These are phyloP conservation scores for Aspergillus sp. DNA, from an alignment of 2,329 filamentous ascomycete species.

Conservation along the genomic window DNA sequence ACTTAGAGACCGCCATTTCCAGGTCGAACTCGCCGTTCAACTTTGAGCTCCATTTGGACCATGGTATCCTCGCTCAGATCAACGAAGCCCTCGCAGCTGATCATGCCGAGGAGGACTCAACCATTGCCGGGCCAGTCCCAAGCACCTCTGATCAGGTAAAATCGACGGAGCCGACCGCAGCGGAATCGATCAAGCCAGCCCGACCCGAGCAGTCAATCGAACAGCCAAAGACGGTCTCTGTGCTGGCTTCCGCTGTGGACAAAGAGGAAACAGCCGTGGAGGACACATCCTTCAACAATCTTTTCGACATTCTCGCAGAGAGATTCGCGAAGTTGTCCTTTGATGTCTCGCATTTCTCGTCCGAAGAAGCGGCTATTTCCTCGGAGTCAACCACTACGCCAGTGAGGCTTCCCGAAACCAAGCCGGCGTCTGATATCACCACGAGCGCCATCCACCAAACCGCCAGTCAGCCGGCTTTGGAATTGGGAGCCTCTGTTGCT, in stretches of 20 bases:
- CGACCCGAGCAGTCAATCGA: slow-evolving; percentile 8
- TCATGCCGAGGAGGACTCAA: slow-evolving; percentile 6
- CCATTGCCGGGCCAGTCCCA: background rate
- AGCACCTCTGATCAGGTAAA: slow-evolving; percentile 19
- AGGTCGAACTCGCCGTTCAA: slow-evolving; percentile 15
- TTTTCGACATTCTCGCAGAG: slow-evolving; percentile 17
- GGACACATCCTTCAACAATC: slow-evolving; percentile 14
- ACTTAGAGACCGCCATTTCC: slow-evolving; percentile 20
- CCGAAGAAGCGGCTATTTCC: slow-evolving; percentile 17
- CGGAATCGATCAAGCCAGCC: slow-evolving; percentile 4
- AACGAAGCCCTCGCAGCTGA: slow-evolving; percentile 10
- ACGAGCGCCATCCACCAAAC: background rate
- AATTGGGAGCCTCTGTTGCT: slow-evolving; percentile 15
- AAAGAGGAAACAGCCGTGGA: slow-evolving; percentile 17
- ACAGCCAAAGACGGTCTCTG: slow-evolving; percentile 6
- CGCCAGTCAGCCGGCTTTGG: slow-evolving; percentile 7
- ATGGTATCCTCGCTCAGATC: slow-evolving; percentile 5
- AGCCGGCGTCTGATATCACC: slow-evolving; percentile 5
- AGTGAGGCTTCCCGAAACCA: slow-evolving; percentile 17
- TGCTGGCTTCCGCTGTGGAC: slow-evolving; percentile 17
- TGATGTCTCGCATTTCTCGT: slow-evolving; percentile 12
- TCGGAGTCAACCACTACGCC: slow-evolving; percentile 13
- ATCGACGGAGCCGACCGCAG: slow-evolving; percentile 20
- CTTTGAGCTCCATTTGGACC: background rate
- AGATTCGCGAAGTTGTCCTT: slow-evolving; percentile 14